Percentiles rank a stretch among this genome's conserved stretches.
Evolutionary conservation across 495 filamentous ascomycete species (phyloP).

Genomic region (Penicillium canariense): DNA sequence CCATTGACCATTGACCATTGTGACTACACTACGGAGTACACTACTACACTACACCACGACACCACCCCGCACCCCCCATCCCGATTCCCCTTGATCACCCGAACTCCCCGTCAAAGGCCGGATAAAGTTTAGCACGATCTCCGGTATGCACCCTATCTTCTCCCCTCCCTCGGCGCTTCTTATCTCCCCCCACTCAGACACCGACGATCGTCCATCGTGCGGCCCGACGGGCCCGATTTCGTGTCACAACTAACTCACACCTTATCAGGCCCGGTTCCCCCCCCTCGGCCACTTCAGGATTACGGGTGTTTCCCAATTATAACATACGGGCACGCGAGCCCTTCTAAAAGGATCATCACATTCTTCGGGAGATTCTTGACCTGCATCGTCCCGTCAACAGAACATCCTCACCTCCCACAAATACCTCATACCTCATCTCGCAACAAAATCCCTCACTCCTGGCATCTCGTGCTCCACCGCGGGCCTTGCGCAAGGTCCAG

Average conservation of each 20-base stretch:
- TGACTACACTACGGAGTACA: too few relatives aligned
- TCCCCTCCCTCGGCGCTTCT: conserved; percentile 7
- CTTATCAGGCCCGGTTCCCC: conserved; percentile 14
- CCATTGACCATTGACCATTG: too few relatives aligned
- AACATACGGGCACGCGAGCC: too few relatives aligned
- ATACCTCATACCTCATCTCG: neutral
- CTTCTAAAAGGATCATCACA: neutral
- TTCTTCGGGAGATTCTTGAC: neutral
- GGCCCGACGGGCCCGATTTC: neutral
- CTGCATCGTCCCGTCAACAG: conserved; percentile 3
- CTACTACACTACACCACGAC: too few relatives aligned
- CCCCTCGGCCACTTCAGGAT: neutral
- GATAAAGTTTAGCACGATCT: too few relatives aligned
- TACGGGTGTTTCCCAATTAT: too few relatives aligned
- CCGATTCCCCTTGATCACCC: too few relatives aligned
- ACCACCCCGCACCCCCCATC: too few relatives aligned
- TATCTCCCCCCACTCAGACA: conserved; percentile 34
- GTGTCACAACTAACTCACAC: conserved; percentile 5
- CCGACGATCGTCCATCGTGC: conserved; percentile 20
- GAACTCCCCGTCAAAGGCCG: too few relatives aligned
- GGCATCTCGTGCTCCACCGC: conserved; percentile 31
- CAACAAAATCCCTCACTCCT: neutral
- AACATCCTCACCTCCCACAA: neutral
- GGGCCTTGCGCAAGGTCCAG: neutral
- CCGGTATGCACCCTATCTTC: neutral